A percentile compares a stretch with the other conserved stretches of the same genome.
Conservation (phyloP, 2,329 filamentous ascomycete genomes). For the Myriosclerotinia scirpicola region DNA sequence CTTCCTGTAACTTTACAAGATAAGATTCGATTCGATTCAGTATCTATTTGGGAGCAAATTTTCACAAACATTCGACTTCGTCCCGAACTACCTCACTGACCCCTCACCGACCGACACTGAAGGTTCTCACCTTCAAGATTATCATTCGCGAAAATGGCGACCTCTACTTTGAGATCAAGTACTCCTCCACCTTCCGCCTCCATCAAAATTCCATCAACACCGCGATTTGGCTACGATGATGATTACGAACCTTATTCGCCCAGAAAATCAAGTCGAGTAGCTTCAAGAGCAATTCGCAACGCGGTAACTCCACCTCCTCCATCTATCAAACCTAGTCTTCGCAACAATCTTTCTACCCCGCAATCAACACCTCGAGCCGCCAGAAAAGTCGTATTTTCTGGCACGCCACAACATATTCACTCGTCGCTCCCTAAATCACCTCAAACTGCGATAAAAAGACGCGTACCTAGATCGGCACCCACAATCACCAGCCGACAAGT, state of each 20-base stretch:
- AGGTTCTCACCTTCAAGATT: not conserved
- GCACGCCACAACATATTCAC: conserved; percentile 29
- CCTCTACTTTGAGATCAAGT: conserved; percentile 41
- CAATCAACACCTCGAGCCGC: conserved; percentile 27
- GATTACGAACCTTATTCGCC: conserved; percentile 71
- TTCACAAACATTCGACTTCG: not conserved
- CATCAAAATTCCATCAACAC: conserved; percentile 67
- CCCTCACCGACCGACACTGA: not conserved
- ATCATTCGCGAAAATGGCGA: conserved; percentile 35
- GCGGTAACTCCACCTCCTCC: conserved; percentile 55
- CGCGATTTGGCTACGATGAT: conserved; percentile 66
- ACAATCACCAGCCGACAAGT: conserved; percentile 50
- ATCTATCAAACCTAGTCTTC: conserved; percentile 43
- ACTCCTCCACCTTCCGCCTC: conserved; percentile 61
- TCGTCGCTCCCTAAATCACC: conserved; percentile 34
- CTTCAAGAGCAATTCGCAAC: conserved; percentile 51
- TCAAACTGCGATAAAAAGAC: conserved; percentile 36
- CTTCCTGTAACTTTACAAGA: too few relatives aligned
- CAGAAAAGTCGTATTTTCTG: conserved; percentile 27
- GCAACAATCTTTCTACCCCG: conserved; percentile 34
- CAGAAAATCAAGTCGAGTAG: conserved; percentile 66
- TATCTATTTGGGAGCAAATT: not conserved
- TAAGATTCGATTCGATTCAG: not conserved
- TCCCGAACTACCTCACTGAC: too few relatives aligned
- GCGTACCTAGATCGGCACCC: conserved; percentile 36